Conservation (phyloP, 1,284 basidiomycete species). For the Sparassis latifolia region DNA sequence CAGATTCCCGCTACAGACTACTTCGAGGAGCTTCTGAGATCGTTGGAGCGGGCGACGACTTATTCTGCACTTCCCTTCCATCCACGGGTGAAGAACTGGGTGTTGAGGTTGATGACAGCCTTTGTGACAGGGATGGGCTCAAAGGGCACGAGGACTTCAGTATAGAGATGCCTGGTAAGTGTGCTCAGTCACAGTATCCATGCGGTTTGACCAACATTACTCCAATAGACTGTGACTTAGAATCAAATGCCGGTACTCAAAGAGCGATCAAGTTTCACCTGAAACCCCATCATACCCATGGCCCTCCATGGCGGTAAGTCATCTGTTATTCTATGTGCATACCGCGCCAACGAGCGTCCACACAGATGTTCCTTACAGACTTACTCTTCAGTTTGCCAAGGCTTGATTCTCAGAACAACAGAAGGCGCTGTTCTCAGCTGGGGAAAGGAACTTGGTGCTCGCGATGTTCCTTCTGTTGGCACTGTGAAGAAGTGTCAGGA, state of each 20-base stretch:
- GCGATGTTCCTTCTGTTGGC: constrained; percentile 18
- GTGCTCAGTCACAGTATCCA: background rate
- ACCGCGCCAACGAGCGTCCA: background rate
- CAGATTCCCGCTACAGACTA: background rate
- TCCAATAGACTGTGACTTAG: background rate
- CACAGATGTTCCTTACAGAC: constrained; percentile 16
- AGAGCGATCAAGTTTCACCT: background rate
- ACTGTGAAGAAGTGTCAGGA: constrained; percentile 10
- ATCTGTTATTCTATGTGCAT: background rate
- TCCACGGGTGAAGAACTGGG: background rate
- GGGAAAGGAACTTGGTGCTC: constrained; percentile 20
- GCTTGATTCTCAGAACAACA: constrained; percentile 20
- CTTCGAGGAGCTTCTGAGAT: background rate
- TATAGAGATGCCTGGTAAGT: background rate
- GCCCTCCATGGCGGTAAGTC: background rate
- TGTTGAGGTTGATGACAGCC: background rate
- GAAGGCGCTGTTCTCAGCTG: constrained; percentile 23
- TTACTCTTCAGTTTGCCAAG: constrained; percentile 23
- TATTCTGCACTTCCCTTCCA: background rate
- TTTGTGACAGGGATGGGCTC: background rate
- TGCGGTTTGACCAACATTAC: background rate
- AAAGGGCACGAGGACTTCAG: background rate
- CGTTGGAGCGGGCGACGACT: background rate
- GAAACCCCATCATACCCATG: background rate
- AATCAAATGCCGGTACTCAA: background rate